Conservation (phyloP, 2,329 filamentous ascomycete species). For the Lasiodiplodia sp. region DNA sequence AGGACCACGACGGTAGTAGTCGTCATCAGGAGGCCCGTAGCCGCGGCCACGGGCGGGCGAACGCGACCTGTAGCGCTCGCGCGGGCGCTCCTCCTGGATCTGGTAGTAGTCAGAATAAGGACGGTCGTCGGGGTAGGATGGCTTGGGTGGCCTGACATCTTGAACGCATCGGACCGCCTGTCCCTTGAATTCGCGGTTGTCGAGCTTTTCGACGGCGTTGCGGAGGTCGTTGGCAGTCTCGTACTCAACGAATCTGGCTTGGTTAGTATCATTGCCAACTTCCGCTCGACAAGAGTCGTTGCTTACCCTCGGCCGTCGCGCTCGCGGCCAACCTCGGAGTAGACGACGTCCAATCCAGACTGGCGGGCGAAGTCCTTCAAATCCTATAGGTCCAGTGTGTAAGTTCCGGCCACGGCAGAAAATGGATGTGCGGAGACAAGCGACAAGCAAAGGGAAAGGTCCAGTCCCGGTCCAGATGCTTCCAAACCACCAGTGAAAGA, state of each 20-base stretch:
- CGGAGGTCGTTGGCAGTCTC: conserved; percentile 90
- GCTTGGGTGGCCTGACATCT: conserved; percentile 69
- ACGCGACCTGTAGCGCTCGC: conserved; percentile 80
- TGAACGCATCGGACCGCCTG: conserved; percentile 83
- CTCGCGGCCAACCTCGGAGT: conserved; percentile 93
- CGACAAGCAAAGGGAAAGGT: conserved; percentile 33
- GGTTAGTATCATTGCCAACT: conserved; percentile 31
- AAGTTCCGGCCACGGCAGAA: conserved; percentile 65
- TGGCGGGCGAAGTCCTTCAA: conserved; percentile 99
- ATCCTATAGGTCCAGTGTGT: conserved; percentile 84
- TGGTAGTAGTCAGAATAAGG: conserved; percentile 42
- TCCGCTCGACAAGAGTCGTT: background rate
- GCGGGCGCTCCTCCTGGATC: conserved; percentile 69
- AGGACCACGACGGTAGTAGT: conserved; percentile 80
- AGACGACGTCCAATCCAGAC: conserved; percentile 96
- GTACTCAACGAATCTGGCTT: conserved; percentile 89
- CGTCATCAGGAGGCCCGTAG: conserved; percentile 68
- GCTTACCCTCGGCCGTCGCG: conserved; percentile 89
- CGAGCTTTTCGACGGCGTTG: conserved; percentile 92
- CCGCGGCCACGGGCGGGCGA: conserved; percentile 68
- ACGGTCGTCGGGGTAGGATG: conserved; percentile 41
- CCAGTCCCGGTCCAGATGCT: conserved; percentile 27
- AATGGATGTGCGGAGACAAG: conserved; percentile 43
- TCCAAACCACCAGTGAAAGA: conserved; percentile 29
- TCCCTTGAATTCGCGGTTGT: conserved; percentile 92